Base-by-base conservation (phyloP, 805 yeast species). In the Hanseniaspora hatyaiensis region DNA sequence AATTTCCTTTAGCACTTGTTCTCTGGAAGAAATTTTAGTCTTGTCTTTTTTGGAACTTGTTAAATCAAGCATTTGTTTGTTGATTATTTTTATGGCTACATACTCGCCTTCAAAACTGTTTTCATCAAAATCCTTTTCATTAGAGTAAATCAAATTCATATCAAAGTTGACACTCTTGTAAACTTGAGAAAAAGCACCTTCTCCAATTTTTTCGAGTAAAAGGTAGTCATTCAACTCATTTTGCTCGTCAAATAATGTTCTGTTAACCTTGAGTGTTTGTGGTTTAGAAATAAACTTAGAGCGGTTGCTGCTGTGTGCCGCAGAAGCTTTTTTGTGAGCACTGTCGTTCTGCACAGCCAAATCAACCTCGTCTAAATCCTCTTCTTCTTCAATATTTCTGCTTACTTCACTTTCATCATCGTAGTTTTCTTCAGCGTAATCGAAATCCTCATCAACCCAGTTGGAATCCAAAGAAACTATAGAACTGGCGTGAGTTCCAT, bases 151-250 rank as follows among this genome's bases (percentile, higher is more conserved):
- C 13, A 47, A 46, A 19, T 54, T 47, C 28, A 38, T 46, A 8
- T 43, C 39, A 19, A 29, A 48, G 22, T 60, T 67, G n/a, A 56
- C 42, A 22, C 85, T 88, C 46, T 74, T 74, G 62, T 77, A 80
- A 15, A 83, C 94, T 26, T 75, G 72, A 3, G 88, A 80, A 54
- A 83, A 83, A 0, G 94, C 88, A 22, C 94, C 94, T 60, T 83
- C 92, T 8, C 94, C 94, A 52, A 83, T 72, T 56, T 72, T 71
- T 37, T 67, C 67, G 3, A 69, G 46, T 23, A 75, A 56, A 45
- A 60, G 60, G 54, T 72, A 75, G 3, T 55, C 60, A 15, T 33
- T 56, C n/a, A 62, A 46, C 31, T 58, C 62, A 42, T 58, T 54
- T 52, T 71, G 75, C 37, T 65, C 65, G 26, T 56, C 57, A 34